A percentile compares a stretch with the other conserved stretches of the same genome.
Conservation (phyloP, 2,329 filamentous ascomycete species). For the Clonostachys sp. region DNA sequence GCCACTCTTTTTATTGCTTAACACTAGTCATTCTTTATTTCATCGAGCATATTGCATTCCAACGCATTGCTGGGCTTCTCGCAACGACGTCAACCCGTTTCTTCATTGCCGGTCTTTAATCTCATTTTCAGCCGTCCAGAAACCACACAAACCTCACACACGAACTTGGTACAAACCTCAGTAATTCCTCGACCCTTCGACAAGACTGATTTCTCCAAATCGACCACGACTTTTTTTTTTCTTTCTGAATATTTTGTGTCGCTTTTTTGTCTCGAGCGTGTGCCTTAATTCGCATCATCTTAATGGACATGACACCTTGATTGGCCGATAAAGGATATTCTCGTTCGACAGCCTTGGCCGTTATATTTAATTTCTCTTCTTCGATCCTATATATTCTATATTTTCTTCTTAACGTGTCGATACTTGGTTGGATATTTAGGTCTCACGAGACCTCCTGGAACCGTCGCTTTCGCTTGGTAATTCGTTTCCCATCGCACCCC, state of each 20-base stretch:
- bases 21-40: conserved; percentile 1
- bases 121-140: not conserved
- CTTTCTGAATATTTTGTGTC: not conserved
- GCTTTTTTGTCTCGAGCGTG: not conserved
- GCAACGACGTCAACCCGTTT: not conserved
- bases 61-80: not conserved
- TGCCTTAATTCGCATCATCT: not conserved
- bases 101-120: not conserved
- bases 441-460: not conserved
- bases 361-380: not conserved
- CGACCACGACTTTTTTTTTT: not conserved
- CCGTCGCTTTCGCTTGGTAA: not conserved
- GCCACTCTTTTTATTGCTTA: conserved; percentile 45
- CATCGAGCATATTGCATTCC: not conserved
- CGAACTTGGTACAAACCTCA: not conserved
- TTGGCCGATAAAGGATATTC: not conserved
- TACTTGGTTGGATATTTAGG: conserved; percentile 1
- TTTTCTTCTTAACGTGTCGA: not conserved
- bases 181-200: not conserved
- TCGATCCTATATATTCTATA: not conserved
- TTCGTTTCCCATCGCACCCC: not conserved
- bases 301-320: conserved; percentile 3
- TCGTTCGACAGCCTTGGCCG: not conserved
- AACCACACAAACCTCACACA: not conserved
- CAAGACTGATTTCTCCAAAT: not conserved